Percentiles rank a stretch among this genome's conserved stretches.
phyloP scores from a whole-genome alignment of 177 flowering plant species.

The Tripterygium wilfordii region DNA sequence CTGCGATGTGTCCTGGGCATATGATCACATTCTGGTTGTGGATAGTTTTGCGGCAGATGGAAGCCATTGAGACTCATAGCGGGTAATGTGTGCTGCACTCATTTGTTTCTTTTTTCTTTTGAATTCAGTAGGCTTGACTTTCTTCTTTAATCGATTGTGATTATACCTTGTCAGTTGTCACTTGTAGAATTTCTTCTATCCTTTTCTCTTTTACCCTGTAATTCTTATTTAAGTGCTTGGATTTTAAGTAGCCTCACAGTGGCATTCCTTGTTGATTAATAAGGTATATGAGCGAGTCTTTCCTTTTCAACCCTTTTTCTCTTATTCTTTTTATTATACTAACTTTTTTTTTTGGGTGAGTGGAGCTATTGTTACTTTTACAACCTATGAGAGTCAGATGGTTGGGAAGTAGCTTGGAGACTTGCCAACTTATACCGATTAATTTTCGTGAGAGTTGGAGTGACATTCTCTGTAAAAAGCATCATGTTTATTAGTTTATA shows the following conservation, averaged over 20 bases:
- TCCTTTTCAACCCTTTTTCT: not conserved
- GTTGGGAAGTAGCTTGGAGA: too few species aligned
- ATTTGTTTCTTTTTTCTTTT: not conserved
- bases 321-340: not conserved
- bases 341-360: too few species aligned
- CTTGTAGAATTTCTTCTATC: constrained; percentile 3
- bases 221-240: constrained; percentile 3
- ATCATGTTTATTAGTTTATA: too few species aligned
- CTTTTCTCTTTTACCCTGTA: not conserved
- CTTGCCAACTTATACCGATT: too few species aligned
- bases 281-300: constrained; percentile 5
- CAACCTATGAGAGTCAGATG: too few species aligned
- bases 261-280: constrained; percentile 5
- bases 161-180: constrained; percentile 12
- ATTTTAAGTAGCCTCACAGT: constrained; percentile 8
- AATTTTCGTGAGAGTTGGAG: too few species aligned
- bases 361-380: too few species aligned
- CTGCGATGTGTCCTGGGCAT: constrained; percentile 87
- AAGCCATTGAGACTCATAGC: constrained; percentile 97
- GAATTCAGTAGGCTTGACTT: not conserved
- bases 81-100: constrained; percentile 57
- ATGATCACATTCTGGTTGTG: constrained; percentile 93
- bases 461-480: too few species aligned
- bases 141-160: constrained; percentile 14
- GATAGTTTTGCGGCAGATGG: constrained; percentile 78